A percentile compares a stretch with the other conserved stretches of the same genome.
Evolutionary conservation across 2,329 filamentous ascomycete genomes (phyloP).

Genomic region (Fulvia fulva): DNA sequence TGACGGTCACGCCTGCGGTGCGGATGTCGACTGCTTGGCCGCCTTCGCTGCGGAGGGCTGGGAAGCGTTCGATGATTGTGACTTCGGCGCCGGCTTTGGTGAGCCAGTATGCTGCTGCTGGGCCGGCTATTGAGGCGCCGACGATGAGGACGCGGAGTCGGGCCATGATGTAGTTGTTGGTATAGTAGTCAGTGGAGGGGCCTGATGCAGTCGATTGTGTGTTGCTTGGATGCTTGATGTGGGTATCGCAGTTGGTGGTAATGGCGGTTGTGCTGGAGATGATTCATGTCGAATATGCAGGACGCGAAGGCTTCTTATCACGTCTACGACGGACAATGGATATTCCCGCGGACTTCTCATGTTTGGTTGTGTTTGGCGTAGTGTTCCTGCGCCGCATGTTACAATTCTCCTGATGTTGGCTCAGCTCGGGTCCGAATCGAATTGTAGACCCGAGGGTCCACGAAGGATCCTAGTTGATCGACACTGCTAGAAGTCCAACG

Average conservation of each 20-base stretch:
- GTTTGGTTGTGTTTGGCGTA: not conserved
- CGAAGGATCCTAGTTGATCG: not conserved
- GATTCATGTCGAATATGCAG: not conserved
- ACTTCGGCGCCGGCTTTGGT: slow-evolving; percentile 18
- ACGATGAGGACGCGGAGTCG: slow-evolving; percentile 20
- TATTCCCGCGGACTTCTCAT: not conserved
- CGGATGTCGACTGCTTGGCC: slow-evolving; percentile 37
- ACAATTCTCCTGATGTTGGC: not conserved
- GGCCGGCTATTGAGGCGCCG: slow-evolving; percentile 26
- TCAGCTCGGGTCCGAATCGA: not conserved
- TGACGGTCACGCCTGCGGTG: slow-evolving; percentile 33
- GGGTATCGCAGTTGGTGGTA: not conserved
- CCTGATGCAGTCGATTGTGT: not conserved
- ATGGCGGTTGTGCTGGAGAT: not conserved
- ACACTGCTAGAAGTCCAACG: not conserved
- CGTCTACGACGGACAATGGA: not conserved
- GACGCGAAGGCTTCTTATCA: not conserved
- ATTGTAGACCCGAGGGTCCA: not conserved
- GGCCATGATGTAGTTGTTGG: not conserved
- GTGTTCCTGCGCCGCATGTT: not conserved
- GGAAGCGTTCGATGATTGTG: slow-evolving; percentile 30
- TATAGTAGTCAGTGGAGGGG: not conserved
- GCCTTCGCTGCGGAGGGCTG: slow-evolving; percentile 26
- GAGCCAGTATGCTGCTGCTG: slow-evolving; percentile 26
- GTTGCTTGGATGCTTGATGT: not conserved